Base-by-base conservation (phyloP, 2,329 filamentous ascomycete genomes). In the Colletotrichum plurivorum region DNA sequence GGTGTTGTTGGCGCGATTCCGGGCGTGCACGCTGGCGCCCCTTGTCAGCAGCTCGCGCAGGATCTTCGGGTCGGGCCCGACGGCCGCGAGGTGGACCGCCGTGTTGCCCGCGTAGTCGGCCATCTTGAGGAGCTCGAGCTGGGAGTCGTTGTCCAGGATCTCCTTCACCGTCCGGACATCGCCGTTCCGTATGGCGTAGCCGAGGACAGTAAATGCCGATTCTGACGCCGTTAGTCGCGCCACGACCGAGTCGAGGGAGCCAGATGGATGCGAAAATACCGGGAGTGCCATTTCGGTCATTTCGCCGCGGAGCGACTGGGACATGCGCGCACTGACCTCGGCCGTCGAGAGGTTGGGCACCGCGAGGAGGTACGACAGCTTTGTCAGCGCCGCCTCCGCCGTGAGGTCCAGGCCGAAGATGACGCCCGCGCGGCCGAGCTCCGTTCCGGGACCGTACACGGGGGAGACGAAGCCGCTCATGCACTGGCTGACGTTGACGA, bases 401-500 rank as follows among this genome's bases (percentile, higher is more conserved):
- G 95, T 98, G 81, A 97, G 87, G 76, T 97, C 94, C 73, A 95
- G 89, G 6, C 95, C 95, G 73, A 96, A 95, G 39, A 97, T 93
- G 56, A 98, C 94, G 41, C 95, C 95, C 2, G 93, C 93, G 63
- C 91, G 88, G 46, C 93, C 94, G 18, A 97, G 88, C 48, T 92
- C 90, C 73, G 93, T 93, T 9, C 90, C 92, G 0, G 92, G 89
- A 1, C 92, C 92, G 80, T 94, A 94, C n/a, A 94, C 85, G 3
- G 92, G 92, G 58, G 89, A 93, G 20, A 94, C 92, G 75, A 92
- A 92, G 51, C 92, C 92, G 69, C 88, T 91, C 73, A 91, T 87
- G 85, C 95, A 98, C 82, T 98, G 95, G 58, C 93, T 97, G 69
- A 98, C 91, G 77, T 97, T 97, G 73, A 97, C 93, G 69, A 98